Conservation (phyloP, 176 grass and related monocot genomes). For the Oryza longistaminata region DNA sequence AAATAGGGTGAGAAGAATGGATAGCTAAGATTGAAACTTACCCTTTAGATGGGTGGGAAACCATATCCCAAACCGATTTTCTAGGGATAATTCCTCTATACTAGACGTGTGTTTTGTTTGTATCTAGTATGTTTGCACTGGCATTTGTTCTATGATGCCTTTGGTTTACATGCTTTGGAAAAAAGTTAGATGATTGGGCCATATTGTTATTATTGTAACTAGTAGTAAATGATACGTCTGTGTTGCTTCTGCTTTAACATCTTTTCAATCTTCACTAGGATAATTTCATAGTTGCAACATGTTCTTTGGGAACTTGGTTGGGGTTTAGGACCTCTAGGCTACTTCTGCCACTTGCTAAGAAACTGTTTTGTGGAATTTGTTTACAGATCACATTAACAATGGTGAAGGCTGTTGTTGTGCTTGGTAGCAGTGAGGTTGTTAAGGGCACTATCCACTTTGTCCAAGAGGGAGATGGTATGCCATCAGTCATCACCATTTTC, state of each 20-base stretch:
- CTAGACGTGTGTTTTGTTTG: neutral
- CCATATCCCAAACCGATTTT: too few species aligned
- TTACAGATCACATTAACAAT: constrained; percentile 77
- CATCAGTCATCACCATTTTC: neutral
- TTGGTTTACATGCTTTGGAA: neutral
- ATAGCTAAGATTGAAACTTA: too few species aligned
- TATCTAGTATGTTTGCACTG: neutral
- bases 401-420: constrained; percentile 92
- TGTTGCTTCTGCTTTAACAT: neutral
- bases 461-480: constrained; percentile 81
- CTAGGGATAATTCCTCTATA: neutral
- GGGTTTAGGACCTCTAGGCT: neutral
- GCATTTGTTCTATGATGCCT: neutral
- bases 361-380: neutral
- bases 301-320: neutral
- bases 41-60: too few species aligned
- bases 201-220: neutral
- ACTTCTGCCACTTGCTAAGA: neutral
- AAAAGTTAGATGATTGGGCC: neutral
- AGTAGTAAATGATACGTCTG: neutral
- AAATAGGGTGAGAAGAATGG: too few species aligned
- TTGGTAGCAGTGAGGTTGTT: constrained; percentile 57
- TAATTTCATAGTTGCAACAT: neutral
- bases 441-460: constrained; percentile 82
- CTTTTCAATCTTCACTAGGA: neutral